Percentiles rank a stretch among this genome's conserved stretches.
These are phyloP conservation scores for Lentithecium fluviatile DNA, from an alignment of 495 filamentous ascomycete genomes.

Conservation along the genomic window DNA sequence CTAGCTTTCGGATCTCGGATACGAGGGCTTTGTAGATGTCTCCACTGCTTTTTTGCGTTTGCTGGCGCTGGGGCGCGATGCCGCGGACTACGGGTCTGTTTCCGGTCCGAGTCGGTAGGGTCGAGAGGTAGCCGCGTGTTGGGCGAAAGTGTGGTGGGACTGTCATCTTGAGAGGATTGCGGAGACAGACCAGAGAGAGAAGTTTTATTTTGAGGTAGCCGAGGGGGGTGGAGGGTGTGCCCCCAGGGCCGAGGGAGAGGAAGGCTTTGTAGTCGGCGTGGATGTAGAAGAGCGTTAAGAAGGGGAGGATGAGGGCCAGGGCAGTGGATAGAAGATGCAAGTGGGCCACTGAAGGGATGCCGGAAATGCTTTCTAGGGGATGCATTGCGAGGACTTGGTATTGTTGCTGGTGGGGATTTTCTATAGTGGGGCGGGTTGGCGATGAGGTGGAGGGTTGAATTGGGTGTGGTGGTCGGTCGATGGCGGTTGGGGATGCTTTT, in stretches of 20 bases:
- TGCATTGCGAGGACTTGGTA: no score
- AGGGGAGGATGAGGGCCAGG: slow-evolving; percentile 16
- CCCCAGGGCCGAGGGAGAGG: slow-evolving; percentile 74
- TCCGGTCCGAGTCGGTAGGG: slow-evolving; percentile 59
- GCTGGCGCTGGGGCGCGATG: slow-evolving; percentile 78
- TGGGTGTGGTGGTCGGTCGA: no score
- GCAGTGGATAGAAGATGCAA: slow-evolving; percentile 6
- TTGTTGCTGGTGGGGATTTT: no score
- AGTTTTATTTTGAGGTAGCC: slow-evolving; percentile 72
- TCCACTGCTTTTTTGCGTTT: slow-evolving; percentile 59
- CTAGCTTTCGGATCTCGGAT: slow-evolving; percentile 52
- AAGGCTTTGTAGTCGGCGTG: slow-evolving; percentile 76
- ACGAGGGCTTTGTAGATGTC: slow-evolving; percentile 55
- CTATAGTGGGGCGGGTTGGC: no score
- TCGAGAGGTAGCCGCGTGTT: slow-evolving; percentile 48
- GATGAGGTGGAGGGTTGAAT: no score
- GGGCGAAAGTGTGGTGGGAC: slow-evolving; percentile 45
- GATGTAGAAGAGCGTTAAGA: slow-evolving; percentile 52
- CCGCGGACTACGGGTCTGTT: slow-evolving; percentile 65
- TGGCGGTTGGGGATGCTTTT: no score
- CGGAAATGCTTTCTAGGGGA: no score
- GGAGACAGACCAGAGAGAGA: slow-evolving; percentile 50
- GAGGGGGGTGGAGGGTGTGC: slow-evolving; percentile 49
- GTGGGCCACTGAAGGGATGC: no score
- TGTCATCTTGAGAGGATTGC: slow-evolving; percentile 51